Evolutionary conservation across 345 rosid species (phyloP).

Genomic region (sweet orange (Citrus sinensis)): DVS_A1.0 CM039165.1:35176501-35177000

Average conservation of each 20-base stretch:
- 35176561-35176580: slow-evolving; percentile 50
- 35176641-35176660: slow-evolving; percentile 82
- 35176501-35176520: slow-evolving; percentile 98
- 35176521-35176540: slow-evolving; percentile 49
- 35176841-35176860: slow-evolving; percentile 56
- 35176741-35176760: slow-evolving; percentile 62
- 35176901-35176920: slow-evolving; percentile 34
- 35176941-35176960: neutral
- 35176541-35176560: slow-evolving; percentile 34
- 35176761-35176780: slow-evolving; percentile 57
- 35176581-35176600: slow-evolving; percentile 81
- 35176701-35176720: slow-evolving; percentile 93
- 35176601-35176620: slow-evolving; percentile 74
- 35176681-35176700: slow-evolving; percentile 79
- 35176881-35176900: slow-evolving; percentile 99
- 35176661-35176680: slow-evolving; percentile 86
- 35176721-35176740: slow-evolving; percentile 83
- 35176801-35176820: neutral
- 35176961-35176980: neutral
- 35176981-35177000: neutral
- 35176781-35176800: slow-evolving; percentile 8
- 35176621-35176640: slow-evolving; percentile 69
- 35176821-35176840: slow-evolving; percentile 12
- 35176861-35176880: slow-evolving; percentile 99
- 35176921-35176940: slow-evolving; percentile 12